These are phyloP conservation scores for Chaetomium cochliodes DNA, from an alignment of 495 filamentous ascomycete species.

Conservation along the genomic window DNA sequence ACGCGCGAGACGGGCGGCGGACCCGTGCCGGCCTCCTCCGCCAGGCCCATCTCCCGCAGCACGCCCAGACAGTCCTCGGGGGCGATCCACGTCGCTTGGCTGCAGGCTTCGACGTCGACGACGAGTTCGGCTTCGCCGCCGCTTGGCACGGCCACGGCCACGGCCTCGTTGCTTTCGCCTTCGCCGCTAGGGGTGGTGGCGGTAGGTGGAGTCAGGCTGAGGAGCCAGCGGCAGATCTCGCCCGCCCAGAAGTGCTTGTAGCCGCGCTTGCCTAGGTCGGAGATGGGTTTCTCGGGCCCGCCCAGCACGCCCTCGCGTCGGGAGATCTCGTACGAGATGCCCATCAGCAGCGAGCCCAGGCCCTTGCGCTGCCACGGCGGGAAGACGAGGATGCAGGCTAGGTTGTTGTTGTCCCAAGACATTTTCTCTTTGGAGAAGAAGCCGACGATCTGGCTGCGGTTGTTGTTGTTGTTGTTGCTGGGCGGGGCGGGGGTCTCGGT, in stretches of 20 bases:
- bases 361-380: constrained; percentile 92
- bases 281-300: constrained; percentile 90
- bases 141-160: no score
- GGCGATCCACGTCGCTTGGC: constrained; percentile 68
- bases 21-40: constrained; percentile 56
- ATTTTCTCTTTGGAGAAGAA: constrained; percentile 99
- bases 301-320: constrained; percentile 79
- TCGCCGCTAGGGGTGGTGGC: no score
- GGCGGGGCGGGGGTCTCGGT: constrained; percentile 23
- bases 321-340: constrained; percentile 89
- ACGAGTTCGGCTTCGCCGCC: constrained; percentile 28
- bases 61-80: constrained; percentile 79
- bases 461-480: not conserved
- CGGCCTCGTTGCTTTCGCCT: no score
- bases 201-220: constrained; percentile 44
- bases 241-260: constrained; percentile 83
- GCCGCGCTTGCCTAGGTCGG: constrained; percentile 73
- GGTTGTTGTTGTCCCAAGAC: constrained; percentile 97
- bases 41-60: constrained; percentile 72
- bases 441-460: constrained; percentile 64
- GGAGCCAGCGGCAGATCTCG: constrained; percentile 64
- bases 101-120: constrained; percentile 44
- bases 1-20: constrained; percentile 29
- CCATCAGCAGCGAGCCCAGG: constrained; percentile 86
- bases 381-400: constrained; percentile 95